Evolutionary conservation across 2,329 filamentous ascomycete species (phyloP), one percentile per base, ranked within the genome.

Genomic region (Orbilia brochopaga): DNA sequence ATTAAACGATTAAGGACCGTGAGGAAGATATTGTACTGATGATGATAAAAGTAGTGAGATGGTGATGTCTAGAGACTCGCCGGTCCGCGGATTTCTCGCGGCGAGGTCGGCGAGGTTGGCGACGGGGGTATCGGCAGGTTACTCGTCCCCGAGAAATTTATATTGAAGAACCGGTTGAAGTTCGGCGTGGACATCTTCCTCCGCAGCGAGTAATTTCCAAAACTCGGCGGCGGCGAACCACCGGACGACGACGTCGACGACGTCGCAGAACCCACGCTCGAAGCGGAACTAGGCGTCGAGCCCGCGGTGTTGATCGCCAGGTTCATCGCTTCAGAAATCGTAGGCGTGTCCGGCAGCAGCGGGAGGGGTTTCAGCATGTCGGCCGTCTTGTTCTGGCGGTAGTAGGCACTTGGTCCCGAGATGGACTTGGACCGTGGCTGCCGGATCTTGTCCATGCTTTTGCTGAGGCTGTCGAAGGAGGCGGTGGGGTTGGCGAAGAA

Each of bases 131-230:
- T 53, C 13, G 60, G 50, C 27, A 53, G 17, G 50, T 40, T 63
- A 17, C 17, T 52, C 32, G 19, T 54, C n/a, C 46, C 66, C 10
- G 67, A 48, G 24, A 65, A 72, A 32, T 72, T 65, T 24, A 61
- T 55, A 30, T 46, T 65, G 17, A 60, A 50, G 17, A 70, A 70
- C 27, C 59, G 48, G 23, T 56, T 48, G 44, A 48, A 48, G 17
- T 19, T 72, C 17, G 67, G 67, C 10, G 60, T 61, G 8, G 67
- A 72, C 60, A 65, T 72, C 44, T 72, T 72, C n/a, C 67, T 56
- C 2, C 51, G 55, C 60, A 72, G 64, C 30, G 67, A 65, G 23
- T 72, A 65, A 44, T 72, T 72, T 23, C 60, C 55, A 44, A 72
- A 72, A 24, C 53, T 42, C 19, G 44, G n/a, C 15, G 57, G 0